Evolutionary conservation across 2,329 filamentous ascomycete genomes (phyloP), one percentile per base, ranked within the genome.

Genomic region (Pseudogymnoascus sp.): DNA sequence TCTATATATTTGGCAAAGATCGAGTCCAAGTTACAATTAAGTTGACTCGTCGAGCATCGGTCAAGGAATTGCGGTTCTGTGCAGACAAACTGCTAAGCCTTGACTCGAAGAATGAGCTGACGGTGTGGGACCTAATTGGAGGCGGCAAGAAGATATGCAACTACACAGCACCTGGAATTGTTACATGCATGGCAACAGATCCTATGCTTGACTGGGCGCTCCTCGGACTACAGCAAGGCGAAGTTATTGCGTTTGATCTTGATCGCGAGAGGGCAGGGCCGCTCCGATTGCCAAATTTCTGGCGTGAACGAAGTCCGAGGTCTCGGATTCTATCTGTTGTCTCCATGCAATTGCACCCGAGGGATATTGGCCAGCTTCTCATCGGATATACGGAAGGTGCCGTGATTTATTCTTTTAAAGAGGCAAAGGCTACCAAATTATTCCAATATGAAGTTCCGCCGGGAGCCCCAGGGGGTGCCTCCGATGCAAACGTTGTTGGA

Each of bases 161-260:
- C 35, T 88, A 92, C 71, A 84, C 89, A 3, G 87, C 91, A 8
- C 89, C 91, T 0, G 92, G 90, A 5, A 82, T 86, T 58, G 89
- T 92, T 18, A 87, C 85, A 12, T 82, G 84, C 33, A 73, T 97
- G 69, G 81, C 88, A 62, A 92, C 89, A 6, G 94, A 99, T 72
- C 91, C 93, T 0, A 90, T 90, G 77, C 80, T 99, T 64, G 94
- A 99, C 74, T 99, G 95, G 85, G 91, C 88, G 37, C 88, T 99
- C 65, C 78, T 97, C 48, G 94, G 92, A 10, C 78, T 92, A 65
- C 85, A 89, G 66, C 89, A 83, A 70, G 92, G 93, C 64, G 92
- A 97, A 63, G 80, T 97, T 9, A 81, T 93, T 64, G 90, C 91
- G n/a, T 99, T 93, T 72, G 94, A 99, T 73, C 80, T 99, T 62